Base-by-base conservation (phyloP, 371 early-diverging fungal species). In the Dichotomocladium elegans region DNA sequence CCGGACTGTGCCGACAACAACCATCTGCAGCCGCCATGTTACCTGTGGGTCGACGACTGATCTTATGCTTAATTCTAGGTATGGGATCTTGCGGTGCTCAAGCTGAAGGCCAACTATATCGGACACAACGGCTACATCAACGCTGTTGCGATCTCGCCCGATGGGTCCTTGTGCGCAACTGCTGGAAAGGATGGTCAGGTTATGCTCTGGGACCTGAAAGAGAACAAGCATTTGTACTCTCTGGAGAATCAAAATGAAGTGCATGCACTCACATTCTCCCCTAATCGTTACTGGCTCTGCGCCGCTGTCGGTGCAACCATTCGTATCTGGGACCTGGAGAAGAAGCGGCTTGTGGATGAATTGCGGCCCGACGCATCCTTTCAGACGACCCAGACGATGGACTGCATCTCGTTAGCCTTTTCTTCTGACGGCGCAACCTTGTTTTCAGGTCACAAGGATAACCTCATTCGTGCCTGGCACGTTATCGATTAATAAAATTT, bases 271-370 rank as follows among this genome's bases (percentile, higher is more conserved):
- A 89, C 88, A 75, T 99, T 99, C 93, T 94, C 95, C 57, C 96
- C 98, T 70, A 97, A 96, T 91, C 91, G 98, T 58, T 98, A 98
- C 96, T 99, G 99, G 99, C 88, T 99, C 69, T 95, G 96, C 84
- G 98, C 97, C 68, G 99, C 98, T 77, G 97, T 97, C 66, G 81
- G 84, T 56, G 81, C 85, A 55, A 83, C 91, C 77, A 96, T 99
- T 88, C 94, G 91, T 90, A 93, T 99, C 84, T 98, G 98, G 98
- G 99, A 99, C 77, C 83, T 99, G 63, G 95, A 98, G 80, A 89
- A 86, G 82, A 96, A 98, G 91, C 82, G 87, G 35, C 75, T 95
- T 65, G 95, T 98, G 51, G 92, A 90, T 81, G 96, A 96, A 72
- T 89, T 97, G 63, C 84, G 84, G 64, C 91, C 96, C 63, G 94